These are phyloP conservation scores for Lodderomyces margitis DNA, from an alignment of 1,139 yeast species.

Conservation along the genomic window DNA sequence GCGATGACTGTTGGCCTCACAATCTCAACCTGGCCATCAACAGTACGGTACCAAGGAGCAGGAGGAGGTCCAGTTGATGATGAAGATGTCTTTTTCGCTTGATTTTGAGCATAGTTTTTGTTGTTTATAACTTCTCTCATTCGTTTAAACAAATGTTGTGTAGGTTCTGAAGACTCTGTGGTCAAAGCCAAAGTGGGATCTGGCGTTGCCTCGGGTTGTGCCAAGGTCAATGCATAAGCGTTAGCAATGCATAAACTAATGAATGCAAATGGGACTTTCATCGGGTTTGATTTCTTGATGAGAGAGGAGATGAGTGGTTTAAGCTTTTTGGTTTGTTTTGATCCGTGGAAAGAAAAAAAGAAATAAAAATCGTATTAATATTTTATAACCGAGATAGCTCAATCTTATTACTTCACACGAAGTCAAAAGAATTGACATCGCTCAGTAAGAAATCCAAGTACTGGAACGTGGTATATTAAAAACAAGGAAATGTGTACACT, in stretches of 20 bases:
- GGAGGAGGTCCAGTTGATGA: slow-evolving; percentile 25
- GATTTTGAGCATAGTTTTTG: slow-evolving; percentile 38
- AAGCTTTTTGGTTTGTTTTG: neutral
- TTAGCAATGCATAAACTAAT: slow-evolving; percentile 11
- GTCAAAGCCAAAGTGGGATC: slow-evolving; percentile 11
- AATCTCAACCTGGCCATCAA: slow-evolving; percentile 53
- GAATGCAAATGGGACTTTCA: slow-evolving; percentile 13
- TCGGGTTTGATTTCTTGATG: neutral
- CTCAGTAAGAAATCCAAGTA: no score
- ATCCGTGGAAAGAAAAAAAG: slow-evolving; percentile 1
- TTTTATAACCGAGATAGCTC: neutral
- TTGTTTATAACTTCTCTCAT: slow-evolving; percentile 38
- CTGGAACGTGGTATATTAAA: no score
- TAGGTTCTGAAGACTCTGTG: slow-evolving; percentile 1
- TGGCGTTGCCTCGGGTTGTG: slow-evolving; percentile 14
- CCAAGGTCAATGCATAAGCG: slow-evolving; percentile 13
- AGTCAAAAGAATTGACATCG: no score
- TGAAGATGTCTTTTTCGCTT: slow-evolving; percentile 16
- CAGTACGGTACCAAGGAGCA: slow-evolving; percentile 74
- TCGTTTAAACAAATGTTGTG: slow-evolving; percentile 25
- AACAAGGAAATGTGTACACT: neutral
- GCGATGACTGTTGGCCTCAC: slow-evolving; percentile 81
- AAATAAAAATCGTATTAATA: neutral
- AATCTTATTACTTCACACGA: no score
- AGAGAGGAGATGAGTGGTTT: neutral